Percentiles rank a stretch among this genome's conserved stretches.
These are phyloP conservation scores for Pythium sukuiense DNA, from an alignment of 352 stramenopile genomes.

Conservation along the genomic window DNA sequence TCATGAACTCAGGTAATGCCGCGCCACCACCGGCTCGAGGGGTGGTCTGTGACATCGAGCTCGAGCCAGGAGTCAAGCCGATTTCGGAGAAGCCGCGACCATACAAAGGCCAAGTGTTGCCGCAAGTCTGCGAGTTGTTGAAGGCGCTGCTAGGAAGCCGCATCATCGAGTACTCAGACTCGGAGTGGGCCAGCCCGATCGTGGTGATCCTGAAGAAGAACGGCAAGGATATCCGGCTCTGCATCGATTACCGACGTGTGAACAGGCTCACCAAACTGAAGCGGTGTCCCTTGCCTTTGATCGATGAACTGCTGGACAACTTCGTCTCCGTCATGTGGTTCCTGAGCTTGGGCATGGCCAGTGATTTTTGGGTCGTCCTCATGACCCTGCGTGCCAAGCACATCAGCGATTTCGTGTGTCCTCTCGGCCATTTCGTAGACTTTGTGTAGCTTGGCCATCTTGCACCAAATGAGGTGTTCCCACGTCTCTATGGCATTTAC, in stretches of 20 bases:
- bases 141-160: slow-evolving; percentile 5
- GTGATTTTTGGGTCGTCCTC: slow-evolving; percentile 21
- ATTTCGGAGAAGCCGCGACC: slow-evolving; percentile 9
- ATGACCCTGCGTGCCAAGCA: slow-evolving; percentile 17
- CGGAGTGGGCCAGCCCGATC: slow-evolving; percentile 27
- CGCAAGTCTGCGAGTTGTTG: slow-evolving; percentile 18
- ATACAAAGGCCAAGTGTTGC: slow-evolving; percentile 8
- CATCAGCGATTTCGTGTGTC: slow-evolving; percentile 20
- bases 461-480: too few relatives aligned
- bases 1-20: slow-evolving; percentile 22
- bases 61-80: slow-evolving; percentile 6
- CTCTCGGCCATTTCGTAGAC: slow-evolving; percentile 20
- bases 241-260: slow-evolving; percentile 26
- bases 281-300: slow-evolving; percentile 19
- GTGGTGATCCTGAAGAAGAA: slow-evolving; percentile 32
- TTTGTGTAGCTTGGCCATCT: not conserved
- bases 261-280: slow-evolving; percentile 23
- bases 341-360: slow-evolving; percentile 17
- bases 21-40: slow-evolving; percentile 15
- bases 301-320: slow-evolving; percentile 21
- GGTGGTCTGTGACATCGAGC: slow-evolving; percentile 23
- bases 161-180: slow-evolving; percentile 25
- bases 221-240: slow-evolving; percentile 17
- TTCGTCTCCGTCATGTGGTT: slow-evolving; percentile 24
- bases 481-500: too few relatives aligned